Base-by-base conservation (phyloP, 108 stramenopile genomes). In the Cyclotella kingstonii region DNA sequence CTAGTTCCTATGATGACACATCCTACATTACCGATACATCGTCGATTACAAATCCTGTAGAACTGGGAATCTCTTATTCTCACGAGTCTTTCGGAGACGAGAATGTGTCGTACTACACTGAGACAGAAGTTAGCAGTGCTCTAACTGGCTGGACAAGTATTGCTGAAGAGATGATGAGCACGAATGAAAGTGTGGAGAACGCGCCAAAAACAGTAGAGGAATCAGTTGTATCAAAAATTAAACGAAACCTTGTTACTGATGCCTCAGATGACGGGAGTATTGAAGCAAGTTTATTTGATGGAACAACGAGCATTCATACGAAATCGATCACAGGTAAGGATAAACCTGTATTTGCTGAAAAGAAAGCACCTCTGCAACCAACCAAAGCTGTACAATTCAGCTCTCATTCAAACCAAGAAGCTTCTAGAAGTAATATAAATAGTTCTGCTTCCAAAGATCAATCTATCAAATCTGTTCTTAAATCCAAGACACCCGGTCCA, bases 21-120 rank as follows among this genome's bases (percentile, higher is more conserved):
- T 73, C 61, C n/a, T 63, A 73, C 42, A 43, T 73, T 22, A 73
- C 73, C 9, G 73, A 73, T 38, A 64, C 63, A 14, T 73, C 73
- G 5, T 73, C 73, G 14, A 48, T 73, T 36, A 73, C 73, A 10
- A 65, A 58, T 40, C 63, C 73, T 34, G 23, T 40, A 26, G 73
- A 60, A 31, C 42, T 73, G 34, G 68, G 43, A 14, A 28, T 34
- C 31, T 54, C 48, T 23, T 57, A 53, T 43, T 60, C 64, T 1
- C 29, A 40, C 42, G 73, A 50, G 38, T 30, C 58, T 7, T 52
- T 27, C 21, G 64, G 43, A 46, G 64, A 73, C 18, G 42, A 50
- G 18, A 64, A 73, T 27, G 52, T 39, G 19, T 60, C 64, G 27
- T 73, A 52, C 27, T 60, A 60, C 59, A 35, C 55, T 15, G 34